These are phyloP conservation scores for Yamadazyma akitaensis DNA, from an alignment of 805 yeast genomes.

Conservation along the genomic window DNA sequence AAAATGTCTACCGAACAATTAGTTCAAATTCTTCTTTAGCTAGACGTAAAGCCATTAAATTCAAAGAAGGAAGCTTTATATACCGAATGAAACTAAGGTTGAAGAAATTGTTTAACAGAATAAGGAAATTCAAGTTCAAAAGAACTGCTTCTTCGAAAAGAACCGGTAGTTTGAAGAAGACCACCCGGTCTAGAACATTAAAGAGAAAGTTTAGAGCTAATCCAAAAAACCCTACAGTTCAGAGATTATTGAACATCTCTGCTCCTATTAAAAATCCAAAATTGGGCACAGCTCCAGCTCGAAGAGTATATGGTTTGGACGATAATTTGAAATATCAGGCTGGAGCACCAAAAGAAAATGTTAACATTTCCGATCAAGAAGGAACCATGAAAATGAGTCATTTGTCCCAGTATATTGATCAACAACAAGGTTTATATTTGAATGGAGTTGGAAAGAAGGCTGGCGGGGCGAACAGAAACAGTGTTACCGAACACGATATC, in stretches of 20 bases:
- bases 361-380: conserved; percentile 7
- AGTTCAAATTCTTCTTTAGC: conserved; percentile 16
- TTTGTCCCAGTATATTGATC: conserved; percentile 24
- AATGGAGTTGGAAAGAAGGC: conserved; percentile 8
- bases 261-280: conserved; percentile 33
- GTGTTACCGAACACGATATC: conserved; percentile 23
- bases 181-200: conserved; percentile 10
- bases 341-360: conserved; percentile 25
- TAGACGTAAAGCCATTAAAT: conserved; percentile 33
- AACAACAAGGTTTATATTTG: conserved; percentile 21
- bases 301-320: conserved; percentile 18
- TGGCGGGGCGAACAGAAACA: conserved; percentile 12
- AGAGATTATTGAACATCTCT: conserved; percentile 18
- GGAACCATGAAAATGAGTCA: conserved; percentile 18
- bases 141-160: conserved; percentile 23
- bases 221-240: conserved; percentile 13
- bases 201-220: conserved; percentile 17
- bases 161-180: conserved; percentile 12
- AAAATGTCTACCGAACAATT: not conserved
- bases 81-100: conserved; percentile 31
- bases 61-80: conserved; percentile 29
- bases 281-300: conserved; percentile 19
- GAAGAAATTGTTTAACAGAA: conserved; percentile 20
- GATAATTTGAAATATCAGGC: conserved; percentile 20
- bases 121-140: conserved; percentile 22